Conservation (phyloP, 83 land plant species). For the Picea engelmannii region DNA sequence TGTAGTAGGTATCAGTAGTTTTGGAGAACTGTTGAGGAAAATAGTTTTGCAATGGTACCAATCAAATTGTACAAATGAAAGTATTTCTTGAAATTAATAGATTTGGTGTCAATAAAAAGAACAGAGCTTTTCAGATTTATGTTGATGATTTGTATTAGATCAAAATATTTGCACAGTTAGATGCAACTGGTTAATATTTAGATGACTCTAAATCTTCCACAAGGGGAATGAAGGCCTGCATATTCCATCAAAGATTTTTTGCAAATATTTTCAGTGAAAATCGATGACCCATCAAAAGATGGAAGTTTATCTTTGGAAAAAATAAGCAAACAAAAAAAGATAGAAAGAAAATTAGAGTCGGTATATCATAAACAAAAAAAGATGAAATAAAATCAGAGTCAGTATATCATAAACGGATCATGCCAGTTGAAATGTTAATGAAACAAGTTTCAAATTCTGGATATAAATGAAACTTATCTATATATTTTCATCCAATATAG, state of each 20-base stretch:
- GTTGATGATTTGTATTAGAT: neutral
- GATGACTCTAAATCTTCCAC: neutral
- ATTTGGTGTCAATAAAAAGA: neutral
- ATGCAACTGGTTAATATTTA: neutral
- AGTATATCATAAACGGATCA: neutral
- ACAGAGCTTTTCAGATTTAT: neutral
- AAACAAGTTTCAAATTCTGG: neutral
- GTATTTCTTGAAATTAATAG: too few relatives aligned
- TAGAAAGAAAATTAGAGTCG: conserved; percentile 1
- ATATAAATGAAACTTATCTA: neutral
- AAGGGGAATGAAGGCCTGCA: neutral
- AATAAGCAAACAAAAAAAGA: neutral
- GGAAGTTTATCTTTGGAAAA: neutral
- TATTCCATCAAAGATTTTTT: neutral
- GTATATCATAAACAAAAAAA: neutral
- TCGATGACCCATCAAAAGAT: neutral
- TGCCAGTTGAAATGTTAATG: neutral
- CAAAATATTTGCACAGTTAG: neutral
- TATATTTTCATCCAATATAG: neutral
- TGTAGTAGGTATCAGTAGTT: too few relatives aligned
- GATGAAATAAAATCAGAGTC: neutral
- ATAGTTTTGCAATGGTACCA: too few relatives aligned
- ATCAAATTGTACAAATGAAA: too few relatives aligned
- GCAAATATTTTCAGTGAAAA: too few relatives aligned
- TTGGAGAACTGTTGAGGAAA: too few relatives aligned